Evolutionary conservation across 2,329 filamentous ascomycete species (phyloP).

Genomic region (Neoascochyta sp.): DNA sequence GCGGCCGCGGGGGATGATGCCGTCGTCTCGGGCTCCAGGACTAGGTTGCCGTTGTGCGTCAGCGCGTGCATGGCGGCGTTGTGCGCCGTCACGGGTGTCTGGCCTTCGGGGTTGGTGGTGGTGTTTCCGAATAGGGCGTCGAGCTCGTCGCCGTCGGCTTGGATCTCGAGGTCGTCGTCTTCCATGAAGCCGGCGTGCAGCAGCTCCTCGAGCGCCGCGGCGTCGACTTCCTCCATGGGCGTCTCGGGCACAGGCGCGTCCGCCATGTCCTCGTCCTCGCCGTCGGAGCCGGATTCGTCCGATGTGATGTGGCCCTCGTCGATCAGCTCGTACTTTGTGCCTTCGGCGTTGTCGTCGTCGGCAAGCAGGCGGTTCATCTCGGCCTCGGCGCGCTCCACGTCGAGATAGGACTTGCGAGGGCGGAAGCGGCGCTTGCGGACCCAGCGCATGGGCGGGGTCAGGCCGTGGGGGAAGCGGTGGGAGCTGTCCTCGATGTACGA

Average conservation of each 20-base stretch:
- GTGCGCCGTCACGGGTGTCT: constrained; percentile 35
- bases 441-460: constrained; percentile 85
- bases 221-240: constrained; percentile 40
- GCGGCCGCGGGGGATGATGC: constrained; percentile 30
- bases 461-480: constrained; percentile 75
- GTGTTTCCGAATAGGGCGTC: constrained; percentile 27
- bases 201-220: constrained; percentile 34
- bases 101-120: constrained; percentile 27
- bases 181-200: constrained; percentile 36
- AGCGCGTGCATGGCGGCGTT: constrained; percentile 40
- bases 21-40: constrained; percentile 29
- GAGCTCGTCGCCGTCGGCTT: constrained; percentile 27
- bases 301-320: constrained; percentile 45
- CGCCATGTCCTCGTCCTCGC: constrained; percentile 40
- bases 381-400: constrained; percentile 80
- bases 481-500: constrained; percentile 64
- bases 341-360: constrained; percentile 62
- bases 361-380: constrained; percentile 71
- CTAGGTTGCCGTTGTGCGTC: constrained; percentile 21
- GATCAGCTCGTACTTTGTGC: constrained; percentile 55
- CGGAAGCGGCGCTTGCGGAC: constrained; percentile 78
- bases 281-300: constrained; percentile 31
- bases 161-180: constrained; percentile 31
- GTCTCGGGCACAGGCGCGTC: constrained; percentile 42
- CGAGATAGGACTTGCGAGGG: constrained; percentile 75